Evolutionary conservation across 1,139 yeast genomes (phyloP).

Genomic region (Torulaspora pretoriensis): DNA sequence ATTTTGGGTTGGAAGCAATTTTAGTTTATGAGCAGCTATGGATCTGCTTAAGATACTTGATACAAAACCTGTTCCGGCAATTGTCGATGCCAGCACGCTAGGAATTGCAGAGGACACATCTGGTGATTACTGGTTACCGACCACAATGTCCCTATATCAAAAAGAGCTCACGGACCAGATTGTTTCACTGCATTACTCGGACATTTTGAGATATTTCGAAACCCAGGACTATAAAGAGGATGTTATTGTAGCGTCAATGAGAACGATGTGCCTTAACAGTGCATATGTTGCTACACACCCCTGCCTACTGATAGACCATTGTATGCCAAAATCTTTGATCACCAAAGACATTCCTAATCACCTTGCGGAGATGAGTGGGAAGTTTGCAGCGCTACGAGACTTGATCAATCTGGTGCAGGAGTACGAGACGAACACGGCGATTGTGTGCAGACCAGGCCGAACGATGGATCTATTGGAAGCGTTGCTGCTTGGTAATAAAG

Average conservation of each 20-base stretch:
- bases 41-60: slow-evolving; percentile 73
- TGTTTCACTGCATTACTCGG: slow-evolving; percentile 84
- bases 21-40: slow-evolving; percentile 42
- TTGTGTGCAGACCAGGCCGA: slow-evolving; percentile 53
- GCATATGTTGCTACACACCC: slow-evolving; percentile 86
- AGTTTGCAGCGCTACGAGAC: slow-evolving; percentile 66
- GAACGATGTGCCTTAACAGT: slow-evolving; percentile 69
- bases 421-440: slow-evolving; percentile 45
- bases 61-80: slow-evolving; percentile 80
- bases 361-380: slow-evolving; percentile 80
- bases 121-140: slow-evolving; percentile 77
- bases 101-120: slow-evolving; percentile 40
- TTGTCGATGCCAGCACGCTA: slow-evolving; percentile 47
- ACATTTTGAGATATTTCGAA: slow-evolving; percentile 82
- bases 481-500: slow-evolving; percentile 60
- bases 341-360: slow-evolving; percentile 73
- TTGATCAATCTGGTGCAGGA: slow-evolving; percentile 44
- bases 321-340: slow-evolving; percentile 76
- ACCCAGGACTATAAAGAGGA: slow-evolving; percentile 49
- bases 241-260: slow-evolving; percentile 62
- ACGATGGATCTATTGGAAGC: slow-evolving; percentile 80
- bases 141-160: slow-evolving; percentile 86
- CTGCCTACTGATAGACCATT: slow-evolving; percentile 74
- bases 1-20: neutral
- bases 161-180: slow-evolving; percentile 90